Evolutionary conservation across 2,329 filamentous ascomycete genomes (phyloP).

Genomic region (Neonectria coccinea): DNA sequence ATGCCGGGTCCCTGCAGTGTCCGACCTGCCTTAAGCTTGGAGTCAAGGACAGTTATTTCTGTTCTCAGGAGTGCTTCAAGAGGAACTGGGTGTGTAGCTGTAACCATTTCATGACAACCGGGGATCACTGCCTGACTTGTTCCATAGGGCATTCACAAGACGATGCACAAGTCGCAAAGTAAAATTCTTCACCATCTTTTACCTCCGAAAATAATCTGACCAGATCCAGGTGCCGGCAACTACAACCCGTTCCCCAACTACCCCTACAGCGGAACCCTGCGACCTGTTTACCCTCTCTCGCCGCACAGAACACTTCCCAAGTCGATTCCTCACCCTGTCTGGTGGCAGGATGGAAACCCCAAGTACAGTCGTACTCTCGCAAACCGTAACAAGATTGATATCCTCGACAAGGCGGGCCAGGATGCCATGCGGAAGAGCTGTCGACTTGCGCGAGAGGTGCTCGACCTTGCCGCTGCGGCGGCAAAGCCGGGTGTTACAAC

Average conservation of each 20-base stretch:
- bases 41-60: constrained; percentile 92
- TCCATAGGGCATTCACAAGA: constrained; percentile 81
- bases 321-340: constrained; percentile 86
- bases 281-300: constrained; percentile 90
- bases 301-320: constrained; percentile 78
- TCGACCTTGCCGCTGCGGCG: constrained; percentile 89
- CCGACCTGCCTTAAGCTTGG: constrained; percentile 93
- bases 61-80: constrained; percentile 99
- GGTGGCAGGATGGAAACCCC: constrained; percentile 84
- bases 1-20: constrained; percentile 88
- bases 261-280: constrained; percentile 81
- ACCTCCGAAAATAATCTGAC: constrained; percentile 86
- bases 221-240: constrained; percentile 87
- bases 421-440: constrained; percentile 95
- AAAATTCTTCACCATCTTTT: constrained; percentile 80
- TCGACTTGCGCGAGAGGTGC: constrained; percentile 85
- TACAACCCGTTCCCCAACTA: constrained; percentile 95
- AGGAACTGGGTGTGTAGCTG: constrained; percentile 85
- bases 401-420: constrained; percentile 82
- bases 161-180: constrained; percentile 76
- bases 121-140: constrained; percentile 30
- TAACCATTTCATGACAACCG: constrained; percentile 20
- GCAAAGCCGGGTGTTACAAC: constrained; percentile 93
- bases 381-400: constrained; percentile 83
- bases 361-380: constrained; percentile 70